Percentiles rank a stretch among this genome's conserved stretches.
phyloP scores from a whole-genome alignment of 2,329 filamentous ascomycete genomes.

The Colletotrichum tropicale region DNA sequence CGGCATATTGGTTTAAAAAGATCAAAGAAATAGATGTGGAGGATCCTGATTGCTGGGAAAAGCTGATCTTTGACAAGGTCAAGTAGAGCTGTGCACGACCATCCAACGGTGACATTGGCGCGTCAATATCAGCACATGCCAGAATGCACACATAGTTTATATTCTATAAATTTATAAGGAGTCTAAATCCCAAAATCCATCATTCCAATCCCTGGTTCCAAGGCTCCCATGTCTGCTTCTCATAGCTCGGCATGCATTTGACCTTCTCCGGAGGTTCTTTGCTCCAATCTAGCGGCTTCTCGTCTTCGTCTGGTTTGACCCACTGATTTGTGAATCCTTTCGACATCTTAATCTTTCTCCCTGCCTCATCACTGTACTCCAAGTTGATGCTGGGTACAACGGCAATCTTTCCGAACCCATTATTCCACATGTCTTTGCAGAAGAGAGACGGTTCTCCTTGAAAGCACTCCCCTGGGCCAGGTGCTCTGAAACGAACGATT shows the following conservation, averaged over 20 bases:
- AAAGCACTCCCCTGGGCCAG: constrained; percentile 47
- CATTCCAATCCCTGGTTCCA: constrained; percentile 40
- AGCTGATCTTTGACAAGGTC: background rate
- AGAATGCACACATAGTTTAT: too few relatives aligned
- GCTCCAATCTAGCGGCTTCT: constrained; percentile 46
- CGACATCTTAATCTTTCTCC: constrained; percentile 44
- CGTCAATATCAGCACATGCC: too few relatives aligned
- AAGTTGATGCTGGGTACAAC: too few relatives aligned
- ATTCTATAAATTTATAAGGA: too few relatives aligned
- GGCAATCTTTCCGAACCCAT: too few relatives aligned
- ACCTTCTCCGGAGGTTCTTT: constrained; percentile 47
- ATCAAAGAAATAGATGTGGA: background rate
- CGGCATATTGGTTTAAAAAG: constrained; percentile 23
- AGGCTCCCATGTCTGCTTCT: constrained; percentile 43
- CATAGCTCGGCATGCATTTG: constrained; percentile 50
- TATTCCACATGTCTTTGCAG: too few relatives aligned
- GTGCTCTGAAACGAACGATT: constrained; percentile 48
- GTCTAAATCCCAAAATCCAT: too few relatives aligned
- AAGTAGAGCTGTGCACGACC: background rate
- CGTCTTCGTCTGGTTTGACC: constrained; percentile 31
- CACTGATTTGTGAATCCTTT: constrained; percentile 53
- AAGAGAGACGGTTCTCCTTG: constrained; percentile 52
- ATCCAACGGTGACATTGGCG: background rate
- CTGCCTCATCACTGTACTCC: too few relatives aligned
- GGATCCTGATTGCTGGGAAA: background rate